Base-by-base conservation (phyloP, 345 rosid species). In the Euphorbia tirucalli region DNA sequence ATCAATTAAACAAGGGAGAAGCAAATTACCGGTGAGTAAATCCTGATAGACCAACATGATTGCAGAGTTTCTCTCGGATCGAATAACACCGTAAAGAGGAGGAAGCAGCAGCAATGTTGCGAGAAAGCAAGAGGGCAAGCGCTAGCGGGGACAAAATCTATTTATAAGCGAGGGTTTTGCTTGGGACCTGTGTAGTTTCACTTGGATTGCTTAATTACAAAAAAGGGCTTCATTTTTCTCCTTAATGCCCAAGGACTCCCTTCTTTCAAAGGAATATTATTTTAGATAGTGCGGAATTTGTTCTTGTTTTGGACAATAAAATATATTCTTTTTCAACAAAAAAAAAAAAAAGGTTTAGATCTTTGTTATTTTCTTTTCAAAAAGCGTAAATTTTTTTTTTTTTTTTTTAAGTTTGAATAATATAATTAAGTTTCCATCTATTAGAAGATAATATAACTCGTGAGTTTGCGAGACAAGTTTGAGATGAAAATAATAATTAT, bases 41-140 rank as follows among this genome's bases (percentile, higher is more conserved):
- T 95, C 99, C 56, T 92, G 93, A 68, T 92, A 95, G 22, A 95
- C 97, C 96, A 95, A 86, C 97, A 95, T 95, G 84, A 69, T 79
- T 83, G 84, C 85, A 60, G 83, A 68, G 57, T n/a, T 22, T 74
- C 88, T 77, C 68, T 76, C 79, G 78, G 77, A 69, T 39, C 61
- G 77, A 48, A 24, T 7, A 37, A 10, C n/a, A 60, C 46, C 70
- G 22, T 7, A 0, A 69, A 55, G 78, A 76, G 78, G 80, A 78
- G 71, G 83, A 71, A 75, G 73, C 76, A 75, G 80, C 79, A 66
- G 83, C 77, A 24, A 64, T 32, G 0, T 5, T 24, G 43, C 50
- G 77, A 72, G 78, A 73, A 83, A 71, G 76, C 76, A 31, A 65
- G 79, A 66, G 84, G 61, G 5, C 0, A 0, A 28, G 3, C 0